A percentile compares a stretch with the other conserved stretches of the same genome.
These are phyloP conservation scores for Lagerstroemia speciosa DNA, from an alignment of 345 rosid genomes.

Conservation along the genomic window DNA sequence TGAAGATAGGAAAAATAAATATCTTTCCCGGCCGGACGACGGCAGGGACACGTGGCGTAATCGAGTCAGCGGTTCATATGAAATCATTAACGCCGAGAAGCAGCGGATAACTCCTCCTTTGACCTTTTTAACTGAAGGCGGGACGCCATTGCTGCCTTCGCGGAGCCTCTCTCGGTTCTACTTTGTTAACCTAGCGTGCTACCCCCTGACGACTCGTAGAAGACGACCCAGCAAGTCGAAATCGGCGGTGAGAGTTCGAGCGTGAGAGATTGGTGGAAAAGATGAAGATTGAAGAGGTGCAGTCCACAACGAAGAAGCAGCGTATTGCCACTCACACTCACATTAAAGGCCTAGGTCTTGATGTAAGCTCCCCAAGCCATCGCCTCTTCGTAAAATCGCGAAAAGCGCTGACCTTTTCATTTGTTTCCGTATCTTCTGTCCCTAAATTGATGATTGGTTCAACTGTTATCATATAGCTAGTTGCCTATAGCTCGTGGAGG, in stretches of 20 bases:
- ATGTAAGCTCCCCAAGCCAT: conserved; percentile 31
- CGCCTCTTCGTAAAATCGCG: too few species aligned
- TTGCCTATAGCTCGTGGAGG: too few species aligned
- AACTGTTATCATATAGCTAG: neutral
- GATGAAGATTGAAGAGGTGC: conserved; percentile 91
- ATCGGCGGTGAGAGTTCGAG: neutral
- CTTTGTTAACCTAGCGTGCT: neutral
- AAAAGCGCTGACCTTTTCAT: too few species aligned
- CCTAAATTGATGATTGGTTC: neutral
- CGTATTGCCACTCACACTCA: conserved; percentile 94
- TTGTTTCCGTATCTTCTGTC: neutral
- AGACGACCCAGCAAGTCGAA: neutral
- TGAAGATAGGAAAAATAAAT: neutral
- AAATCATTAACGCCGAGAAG: neutral
- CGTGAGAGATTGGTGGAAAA: conserved; percentile 33
- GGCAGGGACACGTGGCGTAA: too few species aligned
- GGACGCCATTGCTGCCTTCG: neutral
- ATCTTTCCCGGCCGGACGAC: too few species aligned
- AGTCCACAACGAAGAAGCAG: conserved; percentile 93
- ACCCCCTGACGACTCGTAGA: neutral
- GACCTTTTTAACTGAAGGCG: conserved; percentile 1
- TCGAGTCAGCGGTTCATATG: neutral
- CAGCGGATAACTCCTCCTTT: neutral
- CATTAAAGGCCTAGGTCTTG: conserved; percentile 98
- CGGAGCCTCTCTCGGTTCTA: conserved; percentile 1